Base-by-base conservation (phyloP, 768 basidiomycete genomes). In the Naematelia aurantialba region DNA sequence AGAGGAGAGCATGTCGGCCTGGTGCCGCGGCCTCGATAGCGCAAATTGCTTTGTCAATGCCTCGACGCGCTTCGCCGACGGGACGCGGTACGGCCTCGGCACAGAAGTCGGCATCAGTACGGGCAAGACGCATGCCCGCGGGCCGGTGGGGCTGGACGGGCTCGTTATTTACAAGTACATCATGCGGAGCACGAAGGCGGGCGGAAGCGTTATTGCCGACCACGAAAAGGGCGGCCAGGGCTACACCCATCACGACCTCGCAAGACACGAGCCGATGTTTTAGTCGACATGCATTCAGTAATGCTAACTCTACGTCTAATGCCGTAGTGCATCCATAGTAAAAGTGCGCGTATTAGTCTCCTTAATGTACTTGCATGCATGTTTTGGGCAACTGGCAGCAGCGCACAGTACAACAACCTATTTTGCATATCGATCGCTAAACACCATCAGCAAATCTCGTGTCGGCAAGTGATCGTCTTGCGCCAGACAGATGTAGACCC, bases 51-150 rank as follows among this genome's bases (percentile, higher is more conserved):
- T 88, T 69, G 83, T 94, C 59, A 98, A 99, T 69, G 93, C 93
- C 5, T 91, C 88, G 70, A 97, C 96, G 10, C 83, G 96, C 34
- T 98, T 99, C 74, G 87, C 93, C 0, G 96, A 99, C 76, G 94
- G 96, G 12, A 96, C 93, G 78, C 79, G 94, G 60, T 98, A 91
- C 73, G 96, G 96, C 0, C 92, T 96, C 65, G 96, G 96, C 1
- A 93, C 96, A 3, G 96, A 98, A 78, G 94, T 99, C 0, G 96
- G 96, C 8, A 96, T 99, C 70, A 89, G 88, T 75, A 99, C 96
- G 0, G 93, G 94, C 0, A 86, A 89, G 72, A 94, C 96, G 56
- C 96, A 99, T 72, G 93, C 96, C 14, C 82, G 94, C 44, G 96
- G 96, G 2, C 96, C 96, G 0, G 94, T 98, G 1, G 94, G 94